These are phyloP conservation scores for Mucor ambiguus DNA, from an alignment of 371 early-diverging fungal genomes.

Conservation along the genomic window DNA sequence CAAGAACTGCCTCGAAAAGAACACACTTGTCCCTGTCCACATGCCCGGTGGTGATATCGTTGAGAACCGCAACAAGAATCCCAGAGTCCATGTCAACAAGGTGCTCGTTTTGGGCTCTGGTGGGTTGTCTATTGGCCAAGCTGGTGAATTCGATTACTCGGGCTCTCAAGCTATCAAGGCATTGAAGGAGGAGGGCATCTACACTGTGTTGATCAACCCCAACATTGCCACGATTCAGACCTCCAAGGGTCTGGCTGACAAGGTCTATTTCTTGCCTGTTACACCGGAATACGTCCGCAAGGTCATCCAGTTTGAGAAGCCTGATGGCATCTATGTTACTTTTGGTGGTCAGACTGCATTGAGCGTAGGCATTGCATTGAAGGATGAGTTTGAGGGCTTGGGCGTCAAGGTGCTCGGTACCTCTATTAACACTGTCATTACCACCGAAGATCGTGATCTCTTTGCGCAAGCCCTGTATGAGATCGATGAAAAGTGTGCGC, in stretches of 20 bases:
- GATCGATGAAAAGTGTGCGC: conserved; percentile 86
- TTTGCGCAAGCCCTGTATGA: conserved; percentile 87
- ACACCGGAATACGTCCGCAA: conserved; percentile 90
- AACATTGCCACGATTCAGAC: conserved; percentile 98
- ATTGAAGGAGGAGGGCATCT: conserved; percentile 90
- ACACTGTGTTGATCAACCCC: conserved; percentile 93
- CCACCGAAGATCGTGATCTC: conserved; percentile 93
- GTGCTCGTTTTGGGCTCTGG: conserved; percentile 95
- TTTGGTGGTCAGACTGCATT: conserved; percentile 98
- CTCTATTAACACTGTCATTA: conserved; percentile 87
- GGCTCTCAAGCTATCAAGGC: conserved; percentile 97
- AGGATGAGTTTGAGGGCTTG: conserved; percentile 78
- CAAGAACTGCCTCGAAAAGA: conserved; percentile 69
- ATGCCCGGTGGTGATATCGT: conserved; percentile 69
- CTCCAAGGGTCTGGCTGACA: conserved; percentile 90
- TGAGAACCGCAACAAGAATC: conserved; percentile 54
- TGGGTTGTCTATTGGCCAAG: conserved; percentile 96
- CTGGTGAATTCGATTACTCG: conserved; percentile 98
- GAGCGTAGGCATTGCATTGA: conserved; percentile 88
- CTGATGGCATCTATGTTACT: conserved; percentile 93
- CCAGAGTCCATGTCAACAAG: conserved; percentile 66
- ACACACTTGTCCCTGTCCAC: conserved; percentile 75
- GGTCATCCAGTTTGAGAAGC: conserved; percentile 88
- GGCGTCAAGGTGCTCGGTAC: conserved; percentile 94
- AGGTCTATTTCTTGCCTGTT: conserved; percentile 94